Evolutionary conservation across 345 rosid genomes (phyloP).

Genomic region (Eucalyptus coolabah): DNA sequence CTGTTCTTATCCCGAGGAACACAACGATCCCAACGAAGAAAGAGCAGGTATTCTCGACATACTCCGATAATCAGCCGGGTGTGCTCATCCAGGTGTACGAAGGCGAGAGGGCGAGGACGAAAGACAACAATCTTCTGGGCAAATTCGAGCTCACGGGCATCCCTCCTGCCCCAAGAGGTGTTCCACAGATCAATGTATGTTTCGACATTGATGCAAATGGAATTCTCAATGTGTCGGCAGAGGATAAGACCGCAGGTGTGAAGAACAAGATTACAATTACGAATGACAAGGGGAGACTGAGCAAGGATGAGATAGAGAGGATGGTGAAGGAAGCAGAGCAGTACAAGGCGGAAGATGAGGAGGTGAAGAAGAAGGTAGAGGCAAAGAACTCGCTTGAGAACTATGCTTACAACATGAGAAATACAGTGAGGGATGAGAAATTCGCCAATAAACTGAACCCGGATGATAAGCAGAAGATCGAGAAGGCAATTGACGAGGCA

Average conservation of each 20-base stretch:
- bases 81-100: not conserved
- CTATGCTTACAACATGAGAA: conserved; percentile 5
- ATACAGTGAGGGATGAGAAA: not conserved
- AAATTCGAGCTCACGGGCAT: not conserved
- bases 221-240: not conserved
- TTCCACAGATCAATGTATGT: not conserved
- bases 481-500: not conserved
- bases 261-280: not conserved
- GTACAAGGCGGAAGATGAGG: conserved; percentile 4
- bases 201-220: not conserved
- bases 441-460: not conserved
- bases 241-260: not conserved
- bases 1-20: conserved; percentile 2
- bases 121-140: not conserved
- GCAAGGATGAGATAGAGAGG: not conserved
- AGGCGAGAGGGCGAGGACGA: not conserved
- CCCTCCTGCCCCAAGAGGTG: not conserved
- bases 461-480: not conserved
- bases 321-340: conserved; percentile 1
- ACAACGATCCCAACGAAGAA: conserved; percentile 6
- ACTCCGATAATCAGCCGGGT: not conserved
- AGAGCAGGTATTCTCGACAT: not conserved
- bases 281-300: not conserved
- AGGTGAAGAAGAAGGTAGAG: conserved; percentile 9
- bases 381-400: conserved; percentile 3